Conservation (phyloP, 2,329 filamentous ascomycete species). For the Lomentospora prolificans region DNA sequence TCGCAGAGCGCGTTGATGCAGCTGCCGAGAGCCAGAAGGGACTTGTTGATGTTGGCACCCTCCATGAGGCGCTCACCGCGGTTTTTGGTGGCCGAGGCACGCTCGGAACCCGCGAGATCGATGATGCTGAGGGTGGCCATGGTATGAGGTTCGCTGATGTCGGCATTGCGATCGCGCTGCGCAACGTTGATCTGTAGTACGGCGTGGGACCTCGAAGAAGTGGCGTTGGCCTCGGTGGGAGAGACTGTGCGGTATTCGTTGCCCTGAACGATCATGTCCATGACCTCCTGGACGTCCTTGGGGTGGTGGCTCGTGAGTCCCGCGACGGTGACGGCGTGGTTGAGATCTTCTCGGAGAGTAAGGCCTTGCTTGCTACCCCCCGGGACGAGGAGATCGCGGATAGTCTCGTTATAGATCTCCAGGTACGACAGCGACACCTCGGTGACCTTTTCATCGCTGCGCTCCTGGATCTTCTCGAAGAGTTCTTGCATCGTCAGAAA, state of each 20-base stretch:
- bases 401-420: conserved; percentile 99
- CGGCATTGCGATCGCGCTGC: conserved; percentile 86
- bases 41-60: conserved; percentile 99
- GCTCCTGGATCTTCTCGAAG: conserved; percentile 89
- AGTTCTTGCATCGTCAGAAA: conserved; percentile 98
- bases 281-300: conserved; percentile 86
- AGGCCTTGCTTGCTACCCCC: conserved; percentile 73
- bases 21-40: conserved; percentile 82
- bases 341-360: conserved; percentile 89
- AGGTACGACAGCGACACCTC: conserved; percentile 91
- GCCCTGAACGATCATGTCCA: conserved; percentile 96
- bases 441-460: conserved; percentile 75
- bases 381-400: conserved; percentile 85
- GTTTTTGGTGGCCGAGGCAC: conserved; percentile 94
- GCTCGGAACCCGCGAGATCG: conserved; percentile 89
- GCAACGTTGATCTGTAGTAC: conserved; percentile 96
- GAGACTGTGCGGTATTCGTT: conserved; percentile 95
- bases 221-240: conserved; percentile 93
- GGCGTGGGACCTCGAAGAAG: conserved; percentile 92
- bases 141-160: conserved; percentile 87
- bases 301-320: conserved; percentile 88
- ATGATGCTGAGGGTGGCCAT: conserved; percentile 99
- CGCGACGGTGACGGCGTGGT: conserved; percentile 83
- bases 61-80: conserved; percentile 82
- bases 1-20: conserved; percentile 99